These are phyloP conservation scores for Diddensiella santjacobensis DNA, from an alignment of 805 yeast species.

Conservation along the genomic window DNA sequence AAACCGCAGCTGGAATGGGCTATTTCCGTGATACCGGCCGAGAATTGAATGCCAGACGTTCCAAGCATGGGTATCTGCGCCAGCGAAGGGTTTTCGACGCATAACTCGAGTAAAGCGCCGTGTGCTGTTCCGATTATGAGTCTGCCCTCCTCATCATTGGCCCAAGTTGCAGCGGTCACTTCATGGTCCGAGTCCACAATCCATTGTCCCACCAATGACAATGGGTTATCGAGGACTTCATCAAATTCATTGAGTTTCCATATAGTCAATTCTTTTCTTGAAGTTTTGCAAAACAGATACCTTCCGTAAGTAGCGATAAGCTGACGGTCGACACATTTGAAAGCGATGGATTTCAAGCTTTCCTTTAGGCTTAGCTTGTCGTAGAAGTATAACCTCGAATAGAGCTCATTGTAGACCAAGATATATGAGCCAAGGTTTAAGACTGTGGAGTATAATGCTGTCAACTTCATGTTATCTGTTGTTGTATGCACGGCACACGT, in stretches of 20 bases:
- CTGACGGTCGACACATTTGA: neutral
- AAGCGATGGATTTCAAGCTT: neutral
- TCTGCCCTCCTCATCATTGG: conserved; percentile 1
- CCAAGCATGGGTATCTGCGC: neutral
- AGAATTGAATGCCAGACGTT: neutral
- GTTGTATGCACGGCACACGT: neutral
- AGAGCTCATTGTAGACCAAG: conserved; percentile 1
- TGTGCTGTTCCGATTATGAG: neutral
- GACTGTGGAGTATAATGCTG: neutral
- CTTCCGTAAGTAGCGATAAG: neutral
- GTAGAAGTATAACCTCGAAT: conserved; percentile 2
- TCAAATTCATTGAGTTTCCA: conserved; percentile 2
- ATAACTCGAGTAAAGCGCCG: neutral
- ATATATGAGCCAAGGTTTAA: conserved; percentile 1
- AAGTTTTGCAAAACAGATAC: conserved; percentile 1
- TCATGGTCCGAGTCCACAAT: neutral
- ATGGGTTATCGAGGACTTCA: neutral
- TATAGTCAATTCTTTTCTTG: neutral
- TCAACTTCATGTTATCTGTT: neutral
- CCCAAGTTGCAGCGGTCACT: neutral
- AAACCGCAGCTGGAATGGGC: conserved; percentile 1
- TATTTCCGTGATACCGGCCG: conserved; percentile 2
- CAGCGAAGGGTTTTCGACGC: neutral
- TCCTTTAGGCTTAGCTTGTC: neutral
- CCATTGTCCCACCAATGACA: neutral